Evolutionary conservation across 129 eudicot genomes (phyloP).

Genomic region (Helichrysum umbraculigerum): DNA sequence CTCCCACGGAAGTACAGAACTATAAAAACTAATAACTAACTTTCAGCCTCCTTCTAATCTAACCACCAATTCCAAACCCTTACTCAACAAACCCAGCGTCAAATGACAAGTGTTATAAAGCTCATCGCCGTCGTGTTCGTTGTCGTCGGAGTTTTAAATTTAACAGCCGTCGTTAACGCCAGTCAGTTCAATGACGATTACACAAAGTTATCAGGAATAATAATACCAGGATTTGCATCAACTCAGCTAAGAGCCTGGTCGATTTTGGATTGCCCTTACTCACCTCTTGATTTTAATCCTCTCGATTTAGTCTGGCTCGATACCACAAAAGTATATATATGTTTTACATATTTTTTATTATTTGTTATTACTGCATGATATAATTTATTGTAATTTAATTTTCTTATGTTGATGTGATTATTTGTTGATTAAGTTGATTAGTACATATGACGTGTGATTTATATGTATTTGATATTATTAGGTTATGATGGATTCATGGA

Average conservation of each 20-base stretch:
- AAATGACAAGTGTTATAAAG: conserved; percentile 13
- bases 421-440: neutral
- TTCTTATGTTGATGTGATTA: too few species aligned
- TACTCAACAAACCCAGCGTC: conserved; percentile 17
- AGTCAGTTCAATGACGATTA: conserved; percentile 41
- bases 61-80: conserved; percentile 1
- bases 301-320: conserved; percentile 99
- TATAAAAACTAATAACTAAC: neutral
- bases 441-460: conserved; percentile 5
- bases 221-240: conserved; percentile 96
- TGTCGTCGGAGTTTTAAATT: conserved; percentile 34
- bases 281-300: conserved; percentile 96
- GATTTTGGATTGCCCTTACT: conserved; percentile 89
- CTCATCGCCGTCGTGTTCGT: conserved; percentile 32
- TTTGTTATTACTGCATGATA: neutral
- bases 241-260: conserved; percentile 97
- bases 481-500: conserved; percentile 8
- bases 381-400: too few species aligned
- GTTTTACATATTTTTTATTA: neutral
- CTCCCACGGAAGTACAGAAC: conserved; percentile 27
- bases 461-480: neutral
- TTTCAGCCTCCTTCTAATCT: neutral
- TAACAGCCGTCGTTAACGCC: conserved; percentile 41
- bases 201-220: conserved; percentile 77
- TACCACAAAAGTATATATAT: conserved; percentile 68